Conservation (phyloP, 2,329 filamentous ascomycete species). For the Alternaria metachromatica region DNA sequence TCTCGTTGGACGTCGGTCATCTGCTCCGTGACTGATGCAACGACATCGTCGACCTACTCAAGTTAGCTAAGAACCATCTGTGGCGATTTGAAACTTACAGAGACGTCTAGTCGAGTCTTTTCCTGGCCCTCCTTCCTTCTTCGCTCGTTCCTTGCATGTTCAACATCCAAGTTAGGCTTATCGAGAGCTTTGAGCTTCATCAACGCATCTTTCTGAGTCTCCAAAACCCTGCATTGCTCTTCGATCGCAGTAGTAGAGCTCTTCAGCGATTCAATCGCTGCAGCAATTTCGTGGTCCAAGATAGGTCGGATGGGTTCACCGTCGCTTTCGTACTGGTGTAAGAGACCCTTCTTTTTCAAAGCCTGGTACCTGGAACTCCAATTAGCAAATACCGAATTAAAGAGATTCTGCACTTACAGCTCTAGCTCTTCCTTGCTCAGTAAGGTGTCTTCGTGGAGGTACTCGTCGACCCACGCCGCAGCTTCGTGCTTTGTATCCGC, state of each 20-base stretch:
- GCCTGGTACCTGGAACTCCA: slow-evolving; percentile 35
- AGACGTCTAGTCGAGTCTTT: slow-evolving; percentile 52
- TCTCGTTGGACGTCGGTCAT: slow-evolving; percentile 57
- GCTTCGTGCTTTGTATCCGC: slow-evolving; percentile 50
- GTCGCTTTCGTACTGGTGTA: slow-evolving; percentile 41
- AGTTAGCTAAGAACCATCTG: not conserved
- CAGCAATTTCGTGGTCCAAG: slow-evolving; percentile 65
- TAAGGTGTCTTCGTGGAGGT: slow-evolving; percentile 54
- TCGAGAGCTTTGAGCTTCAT: slow-evolving; percentile 60
- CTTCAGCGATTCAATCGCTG: slow-evolving; percentile 69
- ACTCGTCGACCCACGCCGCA: slow-evolving; percentile 55
- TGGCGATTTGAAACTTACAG: slow-evolving; percentile 21
- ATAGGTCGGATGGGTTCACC: slow-evolving; percentile 54
- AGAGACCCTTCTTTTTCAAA: slow-evolving; percentile 41
- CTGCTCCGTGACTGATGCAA: slow-evolving; percentile 39
- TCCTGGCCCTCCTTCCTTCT: slow-evolving; percentile 48
- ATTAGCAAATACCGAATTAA: not conserved
- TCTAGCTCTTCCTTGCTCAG: slow-evolving; percentile 58
- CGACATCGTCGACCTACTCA: slow-evolving; percentile 38
- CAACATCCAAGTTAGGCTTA: slow-evolving; percentile 49
- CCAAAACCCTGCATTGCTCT: slow-evolving; percentile 67
- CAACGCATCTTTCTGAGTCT: slow-evolving; percentile 68
- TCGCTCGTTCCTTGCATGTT: slow-evolving; percentile 47
- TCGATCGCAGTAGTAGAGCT: slow-evolving; percentile 69
- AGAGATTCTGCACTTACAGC: slow-evolving; percentile 42